Percentiles rank a stretch among this genome's conserved stretches.
These are phyloP conservation scores for Sclerotinia spermophila DNA, from an alignment of 2,329 filamentous ascomycete species.

Conservation along the genomic window DNA sequence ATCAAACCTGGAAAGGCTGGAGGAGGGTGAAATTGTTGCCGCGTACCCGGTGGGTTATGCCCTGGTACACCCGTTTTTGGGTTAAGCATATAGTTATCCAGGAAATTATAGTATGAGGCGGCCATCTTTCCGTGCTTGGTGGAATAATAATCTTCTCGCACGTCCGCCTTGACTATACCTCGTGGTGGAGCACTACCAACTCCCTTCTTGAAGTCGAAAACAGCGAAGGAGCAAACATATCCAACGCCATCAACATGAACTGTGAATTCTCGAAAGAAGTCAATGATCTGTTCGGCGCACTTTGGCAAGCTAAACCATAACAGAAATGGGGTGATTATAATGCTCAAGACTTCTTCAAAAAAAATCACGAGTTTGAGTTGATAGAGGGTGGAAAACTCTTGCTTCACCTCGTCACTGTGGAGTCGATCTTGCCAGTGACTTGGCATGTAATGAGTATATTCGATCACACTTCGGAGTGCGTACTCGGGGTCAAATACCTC, in stretches of 20 bases:
- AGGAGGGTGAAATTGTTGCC: constrained; percentile 67
- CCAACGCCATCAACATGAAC: constrained; percentile 94
- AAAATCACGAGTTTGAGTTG: constrained; percentile 92
- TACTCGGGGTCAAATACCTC: constrained; percentile 89
- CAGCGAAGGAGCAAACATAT: constrained; percentile 94
- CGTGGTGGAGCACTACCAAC: constrained; percentile 51
- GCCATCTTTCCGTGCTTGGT: constrained; percentile 98
- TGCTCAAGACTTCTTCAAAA: constrained; percentile 84
- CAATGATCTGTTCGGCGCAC: constrained; percentile 87
- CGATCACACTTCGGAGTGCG: constrained; percentile 81
- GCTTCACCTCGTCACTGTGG: constrained; percentile 91
- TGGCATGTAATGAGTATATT: constrained; percentile 89
- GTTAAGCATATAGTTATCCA: constrained; percentile 84
- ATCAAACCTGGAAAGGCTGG: constrained; percentile 70
- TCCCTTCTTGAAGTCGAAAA: constrained; percentile 93
- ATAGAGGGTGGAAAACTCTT: constrained; percentile 86
- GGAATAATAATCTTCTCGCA: constrained; percentile 88
- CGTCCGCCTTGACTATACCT: constrained; percentile 43
- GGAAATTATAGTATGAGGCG: constrained; percentile 91
- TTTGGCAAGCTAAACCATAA: constrained; percentile 82
- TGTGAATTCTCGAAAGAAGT: constrained; percentile 98
- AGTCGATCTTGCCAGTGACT: constrained; percentile 83
- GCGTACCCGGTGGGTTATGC: constrained; percentile 53
- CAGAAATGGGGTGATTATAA: constrained; percentile 86
- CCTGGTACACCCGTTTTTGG: constrained; percentile 64